phyloP scores from a whole-genome alignment of 108 stramenopile genomes.

The Conticribra guillardii region DNA sequence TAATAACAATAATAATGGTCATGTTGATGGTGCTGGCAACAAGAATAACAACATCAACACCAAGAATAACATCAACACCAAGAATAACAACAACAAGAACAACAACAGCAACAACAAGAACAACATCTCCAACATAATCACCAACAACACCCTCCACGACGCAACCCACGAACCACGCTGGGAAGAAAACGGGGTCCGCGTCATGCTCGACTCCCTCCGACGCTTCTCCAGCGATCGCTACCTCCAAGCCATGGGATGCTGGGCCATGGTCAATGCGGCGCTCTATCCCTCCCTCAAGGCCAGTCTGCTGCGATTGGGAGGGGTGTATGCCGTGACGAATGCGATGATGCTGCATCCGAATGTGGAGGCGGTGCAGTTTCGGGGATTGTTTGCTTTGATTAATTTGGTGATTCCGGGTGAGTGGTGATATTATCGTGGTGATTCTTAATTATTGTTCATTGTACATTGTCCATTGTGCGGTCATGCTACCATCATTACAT shows the following conservation, averaged over 20 bases:
- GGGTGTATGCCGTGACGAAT: slow-evolving; percentile 52
- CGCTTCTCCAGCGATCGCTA: slow-evolving; percentile 33
- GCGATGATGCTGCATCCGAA: slow-evolving; percentile 61
- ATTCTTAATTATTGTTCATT: no score
- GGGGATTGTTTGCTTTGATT: slow-evolving; percentile 63
- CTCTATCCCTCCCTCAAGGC: slow-evolving; percentile 51
- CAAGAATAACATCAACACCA: no score
- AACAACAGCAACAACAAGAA: not conserved
- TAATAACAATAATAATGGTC: not conserved
- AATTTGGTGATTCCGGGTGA: slow-evolving; percentile 64
- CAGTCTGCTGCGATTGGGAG: slow-evolving; percentile 38
- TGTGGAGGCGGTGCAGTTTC: slow-evolving; percentile 59
- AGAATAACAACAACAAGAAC: not conserved
- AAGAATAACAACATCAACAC: not conserved
- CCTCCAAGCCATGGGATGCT: slow-evolving; percentile 64
- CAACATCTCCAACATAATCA: not conserved
- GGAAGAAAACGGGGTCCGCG: slow-evolving; percentile 51
- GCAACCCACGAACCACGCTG: not conserved
- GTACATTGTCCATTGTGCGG: no score
- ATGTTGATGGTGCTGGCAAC: not conserved
- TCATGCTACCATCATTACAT: no score
- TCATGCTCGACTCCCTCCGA: slow-evolving; percentile 58
- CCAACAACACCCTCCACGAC: not conserved
- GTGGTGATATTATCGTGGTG: not conserved
- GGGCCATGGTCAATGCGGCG: slow-evolving; percentile 64